Percentiles rank a stretch among this genome's conserved stretches.
Conservation (phyloP, 2,329 filamentous ascomycete genomes). For the Cadophora gregata region DNA sequence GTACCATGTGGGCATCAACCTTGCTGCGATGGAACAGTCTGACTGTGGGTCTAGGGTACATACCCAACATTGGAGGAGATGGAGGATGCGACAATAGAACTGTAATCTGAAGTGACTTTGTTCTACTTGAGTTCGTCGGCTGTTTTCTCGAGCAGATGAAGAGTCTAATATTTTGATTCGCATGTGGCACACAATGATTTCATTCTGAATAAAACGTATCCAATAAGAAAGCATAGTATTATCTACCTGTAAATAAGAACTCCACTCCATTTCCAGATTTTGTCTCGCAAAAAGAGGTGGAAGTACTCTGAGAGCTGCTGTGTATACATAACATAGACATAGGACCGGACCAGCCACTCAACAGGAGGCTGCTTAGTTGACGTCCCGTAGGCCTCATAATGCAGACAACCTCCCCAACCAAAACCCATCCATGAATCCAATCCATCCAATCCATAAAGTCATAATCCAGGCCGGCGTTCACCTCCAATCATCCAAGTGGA, state of each 20-base stretch:
- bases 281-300: neutral
- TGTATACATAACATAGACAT: constrained; percentile 7
- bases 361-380: constrained; percentile 6
- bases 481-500: neutral
- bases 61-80: neutral
- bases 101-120: neutral
- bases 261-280: constrained; percentile 3
- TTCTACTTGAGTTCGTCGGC: neutral
- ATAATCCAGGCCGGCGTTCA: constrained; percentile 5
- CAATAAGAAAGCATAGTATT: neutral
- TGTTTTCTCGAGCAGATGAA: neutral
- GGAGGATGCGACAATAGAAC: neutral
- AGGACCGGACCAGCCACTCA: constrained; percentile 13
- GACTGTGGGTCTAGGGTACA: neutral
- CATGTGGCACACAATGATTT: neutral
- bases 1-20: neutral
- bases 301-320: neutral
- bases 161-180: neutral
- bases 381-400: neutral
- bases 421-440: neutral
- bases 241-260: neutral
- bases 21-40: constrained; percentile 10
- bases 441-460: constrained; percentile 7
- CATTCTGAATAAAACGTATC: neutral
- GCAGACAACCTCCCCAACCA: neutral